phyloP scores from a whole-genome alignment of 148 eudicot genomes.

The Hydrangea macrophylla region DNA sequence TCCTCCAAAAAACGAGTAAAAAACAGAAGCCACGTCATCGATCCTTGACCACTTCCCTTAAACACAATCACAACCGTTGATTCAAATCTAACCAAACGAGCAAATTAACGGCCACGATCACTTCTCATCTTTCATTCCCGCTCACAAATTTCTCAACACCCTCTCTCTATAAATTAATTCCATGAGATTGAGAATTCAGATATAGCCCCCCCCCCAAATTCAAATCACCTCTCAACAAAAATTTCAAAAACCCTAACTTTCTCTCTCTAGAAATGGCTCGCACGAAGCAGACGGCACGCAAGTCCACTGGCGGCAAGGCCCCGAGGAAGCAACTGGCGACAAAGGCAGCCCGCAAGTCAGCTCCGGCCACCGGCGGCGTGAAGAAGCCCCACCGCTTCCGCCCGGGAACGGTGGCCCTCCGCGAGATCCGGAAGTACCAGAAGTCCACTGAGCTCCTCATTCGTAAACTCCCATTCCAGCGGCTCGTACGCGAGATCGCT shows the following conservation, averaged over 20 bases:
- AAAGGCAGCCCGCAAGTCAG: slow-evolving; percentile 21
- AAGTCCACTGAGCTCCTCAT: slow-evolving; percentile 22
- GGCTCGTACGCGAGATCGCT: slow-evolving; percentile 20
- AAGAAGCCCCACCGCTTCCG: slow-evolving; percentile 28
- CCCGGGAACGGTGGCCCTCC: slow-evolving; percentile 20
- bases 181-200: no score
- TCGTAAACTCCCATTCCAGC: slow-evolving; percentile 21
- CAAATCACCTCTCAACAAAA: not conserved
- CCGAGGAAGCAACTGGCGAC: slow-evolving; percentile 21
- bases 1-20: not conserved
- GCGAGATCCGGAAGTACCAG: slow-evolving; percentile 24
- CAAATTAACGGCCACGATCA: slow-evolving; percentile 1
- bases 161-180: slow-evolving; percentile 6
- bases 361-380: slow-evolving; percentile 24
- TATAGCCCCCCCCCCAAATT: not conserved
- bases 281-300: slow-evolving; percentile 21
- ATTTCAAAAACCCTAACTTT: not conserved
- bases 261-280: slow-evolving; percentile 15
- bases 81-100: no score
- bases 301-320: slow-evolving; percentile 24
- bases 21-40: slow-evolving; percentile 16
- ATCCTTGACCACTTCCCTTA: not conserved
- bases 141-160: slow-evolving; percentile 13
- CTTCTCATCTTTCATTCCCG: not conserved
- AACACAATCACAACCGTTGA: not conserved